A percentile compares a stretch with the other conserved stretches of the same genome.
Evolutionary conservation across 1,139 yeast species (phyloP).

Genomic region (Petasospora fabianii): DNA sequence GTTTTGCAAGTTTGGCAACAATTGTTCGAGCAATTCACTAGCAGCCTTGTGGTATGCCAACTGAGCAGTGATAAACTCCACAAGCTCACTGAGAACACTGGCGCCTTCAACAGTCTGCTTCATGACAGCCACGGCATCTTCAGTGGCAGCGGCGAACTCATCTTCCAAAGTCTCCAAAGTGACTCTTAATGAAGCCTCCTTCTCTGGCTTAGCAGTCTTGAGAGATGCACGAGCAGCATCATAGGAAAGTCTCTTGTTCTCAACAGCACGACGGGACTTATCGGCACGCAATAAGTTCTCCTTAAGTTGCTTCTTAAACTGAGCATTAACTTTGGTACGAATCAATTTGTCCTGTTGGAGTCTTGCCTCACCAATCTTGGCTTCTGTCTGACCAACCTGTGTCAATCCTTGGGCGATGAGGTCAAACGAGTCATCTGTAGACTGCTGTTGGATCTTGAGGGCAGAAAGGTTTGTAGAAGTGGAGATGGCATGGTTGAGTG

Average conservation of each 20-base stretch:
- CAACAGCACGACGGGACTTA: constrained; percentile 71
- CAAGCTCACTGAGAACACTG: constrained; percentile 65
- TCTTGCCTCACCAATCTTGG: constrained; percentile 79
- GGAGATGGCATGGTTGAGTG: constrained; percentile 78
- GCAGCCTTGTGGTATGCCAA: constrained; percentile 81
- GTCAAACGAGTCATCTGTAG: constrained; percentile 35
- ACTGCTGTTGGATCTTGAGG: constrained; percentile 37
- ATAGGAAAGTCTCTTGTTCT: constrained; percentile 72
- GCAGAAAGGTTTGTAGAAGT: constrained; percentile 62
- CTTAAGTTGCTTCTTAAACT: constrained; percentile 60
- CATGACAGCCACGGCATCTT: constrained; percentile 83
- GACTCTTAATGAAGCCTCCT: constrained; percentile 71
- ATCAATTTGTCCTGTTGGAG: constrained; percentile 79
- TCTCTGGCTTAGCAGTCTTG: constrained; percentile 66
- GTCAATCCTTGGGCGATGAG: constrained; percentile 46
- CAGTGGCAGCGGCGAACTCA: constrained; percentile 86
- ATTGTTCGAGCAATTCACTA: constrained; percentile 59
- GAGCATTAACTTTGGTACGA: constrained; percentile 64
- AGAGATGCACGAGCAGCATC: constrained; percentile 76
- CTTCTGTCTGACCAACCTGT: constrained; percentile 51
- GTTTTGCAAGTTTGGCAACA: constrained; percentile 62
- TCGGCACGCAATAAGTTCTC: constrained; percentile 64
- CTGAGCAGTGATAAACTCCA: constrained; percentile 75
- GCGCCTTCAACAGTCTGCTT: constrained; percentile 76
- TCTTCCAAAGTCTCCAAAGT: constrained; percentile 85